phyloP scores from a whole-genome alignment of 352 stramenopile genomes.

The Phytopythium oedochilum region DNA sequence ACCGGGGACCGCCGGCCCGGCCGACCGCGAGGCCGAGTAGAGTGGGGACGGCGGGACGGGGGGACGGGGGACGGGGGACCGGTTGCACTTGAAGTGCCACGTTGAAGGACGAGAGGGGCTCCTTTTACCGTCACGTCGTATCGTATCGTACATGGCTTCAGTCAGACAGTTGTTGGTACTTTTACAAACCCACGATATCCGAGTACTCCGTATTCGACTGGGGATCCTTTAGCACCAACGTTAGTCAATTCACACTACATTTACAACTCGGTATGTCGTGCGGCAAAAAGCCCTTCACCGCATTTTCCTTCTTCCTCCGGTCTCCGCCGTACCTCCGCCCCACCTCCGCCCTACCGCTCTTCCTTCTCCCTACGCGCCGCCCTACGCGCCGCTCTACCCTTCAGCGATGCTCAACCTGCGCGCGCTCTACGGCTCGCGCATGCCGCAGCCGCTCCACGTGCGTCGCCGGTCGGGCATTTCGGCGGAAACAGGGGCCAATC shows the following conservation, averaged over 20 bases:
- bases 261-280: too few relatives aligned
- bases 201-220: too few relatives aligned
- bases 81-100: background rate
- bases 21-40: background rate
- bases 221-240: too few relatives aligned
- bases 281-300: too few relatives aligned
- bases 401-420: slow-evolving; percentile 65
- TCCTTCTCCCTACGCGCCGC: background rate
- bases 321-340: too few relatives aligned
- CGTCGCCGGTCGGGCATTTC: slow-evolving; percentile 6
- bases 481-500: background rate
- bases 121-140: too few relatives aligned
- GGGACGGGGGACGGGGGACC: background rate
- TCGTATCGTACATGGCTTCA: too few relatives aligned
- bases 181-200: too few relatives aligned
- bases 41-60: background rate
- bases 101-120: background rate
- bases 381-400: background rate
- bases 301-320: too few relatives aligned
- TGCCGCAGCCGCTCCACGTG: slow-evolving; percentile 74
- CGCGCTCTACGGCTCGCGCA: slow-evolving; percentile 68
- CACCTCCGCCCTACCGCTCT: background rate
- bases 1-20: too few relatives aligned
- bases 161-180: too few relatives aligned
- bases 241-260: too few relatives aligned